Evolutionary conservation across 768 basidiomycete genomes (phyloP), one percentile per base, ranked within the genome.

Genomic region (Mycena alexandri): DNA sequence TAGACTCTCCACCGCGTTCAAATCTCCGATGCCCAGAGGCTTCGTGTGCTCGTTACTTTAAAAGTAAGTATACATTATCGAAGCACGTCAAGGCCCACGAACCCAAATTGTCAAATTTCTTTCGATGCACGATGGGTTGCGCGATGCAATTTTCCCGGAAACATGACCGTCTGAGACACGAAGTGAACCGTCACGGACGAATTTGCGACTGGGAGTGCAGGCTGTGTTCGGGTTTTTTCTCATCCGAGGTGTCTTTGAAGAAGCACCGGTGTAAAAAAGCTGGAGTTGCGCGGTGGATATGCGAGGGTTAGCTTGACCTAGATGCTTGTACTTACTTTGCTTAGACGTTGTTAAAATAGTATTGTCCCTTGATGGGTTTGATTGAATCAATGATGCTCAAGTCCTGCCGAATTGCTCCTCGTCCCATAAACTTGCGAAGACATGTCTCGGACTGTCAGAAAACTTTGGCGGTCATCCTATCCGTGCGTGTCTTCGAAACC

Each of bases 71-170:
- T 72, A 87, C 86, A 12, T 77, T 86, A 21, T 83, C 84, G 65
- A 85, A 86, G 46, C 86, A 88, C 71, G 82, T 85, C 82, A 83
- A 84, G 61, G 84, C 86, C 0, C 86, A 88, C 74, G 84, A 83
- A 68, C 85, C 84, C n/a, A 86, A 86, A 68, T 38, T 19, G 41
- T 7, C 81, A 82, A 34, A 76, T 79, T 0, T 77, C 82, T 57
- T 67, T 43, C 51, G 29, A 9, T 60, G 87, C 72, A 85, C 85
- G 9, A 78, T 83, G n/a, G 87, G 87, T 14, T 88, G 87, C 72
- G 76, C 79, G 9, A 86, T 87, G 74, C 79, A 79, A 12, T 88
- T 88, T 74, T 87, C 86, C 36, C 77, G 87, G 55, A 86, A 86
- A 63, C 87, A 88, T 68, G 87, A 88, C 65, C 78, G 86, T 34